Base-by-base conservation (phyloP, 2,329 filamentous ascomycete genomes). In the Decorospora gaudefroyi region DNA sequence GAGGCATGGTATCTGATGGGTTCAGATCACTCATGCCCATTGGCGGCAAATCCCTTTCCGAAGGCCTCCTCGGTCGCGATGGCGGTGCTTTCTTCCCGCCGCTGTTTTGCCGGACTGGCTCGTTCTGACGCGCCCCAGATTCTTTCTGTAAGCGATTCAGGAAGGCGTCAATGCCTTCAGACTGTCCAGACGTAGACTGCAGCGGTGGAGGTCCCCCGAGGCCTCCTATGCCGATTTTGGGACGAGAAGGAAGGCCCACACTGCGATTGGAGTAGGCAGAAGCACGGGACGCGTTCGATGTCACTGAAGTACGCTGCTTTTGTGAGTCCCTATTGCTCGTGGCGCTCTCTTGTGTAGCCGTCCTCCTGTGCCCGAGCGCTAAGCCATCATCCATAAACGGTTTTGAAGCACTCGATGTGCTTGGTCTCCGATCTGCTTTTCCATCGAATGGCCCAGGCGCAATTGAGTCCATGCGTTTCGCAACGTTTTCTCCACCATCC, bases 371-470 rank as follows among this genome's bases (percentile, higher is more conserved):
- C 58, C 65, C 51, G 42, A 62, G 42, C 51, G 69, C 13, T 58
- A 59, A 37, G 46, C 62, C 62, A 44, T 22, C 52, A 51, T 53
- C 46, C 23, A 39, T 22, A 12, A 58, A 50, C 32, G 50, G 44
- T 42, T 51, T 59, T 41, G 61, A 53, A 69, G 72, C 53, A 71
- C 69, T 51, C 7, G 62, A 53, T 42, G 61, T 65, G 23, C 64
- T 66, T 16, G 67, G 67, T 42, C 64, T 62, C 28, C 64, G 55
- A 19, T 64, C 55, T 21, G 51, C 37, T 70, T 21, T 54, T 31
- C 76, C 66, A 51, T 83, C 81, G 57, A 88, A 87, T 0, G 85
- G 85, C 0, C 83, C 85, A 1, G 85, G 82, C 1, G 81, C 77
- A 59, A 88, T 85, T 6, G 74, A 78, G 54, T 87, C 80, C 76